Evolutionary conservation across 2,329 filamentous ascomycete species (phyloP).

Genomic region (Xylariaceae sp.): DNA sequence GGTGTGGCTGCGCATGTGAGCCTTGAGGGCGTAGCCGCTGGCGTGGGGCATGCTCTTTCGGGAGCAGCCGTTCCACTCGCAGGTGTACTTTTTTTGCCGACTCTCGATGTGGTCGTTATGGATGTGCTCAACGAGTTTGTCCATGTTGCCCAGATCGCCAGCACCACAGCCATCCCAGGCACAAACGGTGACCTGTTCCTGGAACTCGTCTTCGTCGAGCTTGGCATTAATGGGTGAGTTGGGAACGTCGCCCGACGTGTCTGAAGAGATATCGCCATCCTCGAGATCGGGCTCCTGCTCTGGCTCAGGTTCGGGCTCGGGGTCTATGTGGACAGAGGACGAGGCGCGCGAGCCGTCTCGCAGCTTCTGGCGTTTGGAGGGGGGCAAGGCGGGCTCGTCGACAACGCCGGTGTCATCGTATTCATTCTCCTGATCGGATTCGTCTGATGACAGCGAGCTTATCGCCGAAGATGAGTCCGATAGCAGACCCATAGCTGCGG

Average conservation of each 20-base stretch:
- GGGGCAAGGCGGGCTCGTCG: conserved; percentile 30
- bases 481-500: conserved; percentile 25
- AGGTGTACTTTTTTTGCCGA: conserved; percentile 95
- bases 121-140: conserved; percentile 74
- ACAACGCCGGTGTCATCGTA: conserved; percentile 23
- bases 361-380: conserved; percentile 35
- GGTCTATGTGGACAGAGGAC: conserved; percentile 47
- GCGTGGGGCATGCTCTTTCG: conserved; percentile 89
- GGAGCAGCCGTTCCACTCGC: conserved; percentile 89
- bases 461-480: conserved; percentile 32
- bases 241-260: conserved; percentile 82
- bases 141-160: conserved; percentile 75
- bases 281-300: conserved; percentile 40
- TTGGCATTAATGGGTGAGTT: conserved; percentile 65
- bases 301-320: conserved; percentile 46
- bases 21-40: conserved; percentile 91
- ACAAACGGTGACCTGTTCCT: conserved; percentile 74
- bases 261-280: conserved; percentile 74
- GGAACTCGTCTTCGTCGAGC: conserved; percentile 69
- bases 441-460: conserved; percentile 31
- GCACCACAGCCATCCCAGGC: conserved; percentile 72
- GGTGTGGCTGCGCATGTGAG: conserved; percentile 96
- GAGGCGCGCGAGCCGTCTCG: conserved; percentile 36
- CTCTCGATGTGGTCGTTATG: conserved; percentile 93
- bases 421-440: conserved; percentile 31